Conservation (phyloP, 192 early-diverging fungal genomes). For the Coemansia umbellata region DNA sequence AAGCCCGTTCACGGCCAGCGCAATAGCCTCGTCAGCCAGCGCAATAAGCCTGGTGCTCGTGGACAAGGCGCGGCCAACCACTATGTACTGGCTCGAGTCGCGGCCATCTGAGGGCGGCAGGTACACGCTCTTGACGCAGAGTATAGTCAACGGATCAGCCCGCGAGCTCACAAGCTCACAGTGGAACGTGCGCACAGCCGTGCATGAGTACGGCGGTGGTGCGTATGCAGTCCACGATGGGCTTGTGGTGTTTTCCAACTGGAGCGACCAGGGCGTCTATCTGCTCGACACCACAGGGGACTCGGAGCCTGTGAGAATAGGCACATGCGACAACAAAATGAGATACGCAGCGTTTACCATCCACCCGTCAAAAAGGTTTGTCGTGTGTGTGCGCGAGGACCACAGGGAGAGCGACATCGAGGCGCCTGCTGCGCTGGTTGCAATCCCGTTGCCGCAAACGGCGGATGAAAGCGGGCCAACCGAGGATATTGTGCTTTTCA, state of each 20-base stretch:
- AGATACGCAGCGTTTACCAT: slow-evolving; percentile 67
- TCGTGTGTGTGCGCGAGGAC: slow-evolving; percentile 67
- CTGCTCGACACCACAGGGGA: slow-evolving; percentile 32
- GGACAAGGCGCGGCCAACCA: slow-evolving; percentile 21
- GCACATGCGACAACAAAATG: slow-evolving; percentile 41
- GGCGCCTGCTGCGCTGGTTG: slow-evolving; percentile 53
- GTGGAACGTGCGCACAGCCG: slow-evolving; percentile 63
- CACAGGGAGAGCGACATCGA: slow-evolving; percentile 56
- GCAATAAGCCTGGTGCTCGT: slow-evolving; percentile 14
- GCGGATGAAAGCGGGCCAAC: neutral
- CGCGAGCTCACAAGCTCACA: slow-evolving; percentile 24
- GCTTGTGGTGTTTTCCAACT: slow-evolving; percentile 62
- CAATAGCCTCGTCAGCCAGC: slow-evolving; percentile 23
- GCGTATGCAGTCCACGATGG: slow-evolving; percentile 55
- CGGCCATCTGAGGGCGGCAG: slow-evolving; percentile 41
- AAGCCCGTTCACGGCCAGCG: slow-evolving; percentile 26
- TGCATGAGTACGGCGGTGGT: slow-evolving; percentile 78
- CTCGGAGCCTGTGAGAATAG: slow-evolving; percentile 35
- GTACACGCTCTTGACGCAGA: slow-evolving; percentile 25
- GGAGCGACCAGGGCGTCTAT: slow-evolving; percentile 56
- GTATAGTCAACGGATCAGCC: slow-evolving; percentile 27
- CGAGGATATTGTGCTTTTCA: slow-evolving; percentile 47
- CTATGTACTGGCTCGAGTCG: slow-evolving; percentile 46
- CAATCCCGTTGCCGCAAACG: slow-evolving; percentile 35
- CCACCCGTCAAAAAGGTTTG: slow-evolving; percentile 52